Percentiles rank a stretch among this genome's conserved stretches.
phyloP scores from a whole-genome alignment of 2,329 filamentous ascomycete species.

The Rutstroemia sp. region DNA sequence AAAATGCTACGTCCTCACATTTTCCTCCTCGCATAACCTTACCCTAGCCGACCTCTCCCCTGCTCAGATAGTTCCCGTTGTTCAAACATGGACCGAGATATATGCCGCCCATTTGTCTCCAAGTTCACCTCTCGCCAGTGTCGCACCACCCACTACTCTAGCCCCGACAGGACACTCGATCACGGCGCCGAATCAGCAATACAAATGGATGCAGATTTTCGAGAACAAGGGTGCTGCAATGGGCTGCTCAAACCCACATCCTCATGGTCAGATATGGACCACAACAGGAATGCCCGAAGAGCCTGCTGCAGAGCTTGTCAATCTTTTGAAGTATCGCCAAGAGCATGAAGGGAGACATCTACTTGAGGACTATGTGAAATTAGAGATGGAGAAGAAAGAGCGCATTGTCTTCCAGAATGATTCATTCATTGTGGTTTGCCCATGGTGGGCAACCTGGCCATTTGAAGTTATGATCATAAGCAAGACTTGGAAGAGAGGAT shows the following conservation, averaged over 20 bases:
- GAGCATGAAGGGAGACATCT: constrained; percentile 69
- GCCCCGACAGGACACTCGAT: constrained; percentile 34
- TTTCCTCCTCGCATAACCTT: constrained; percentile 82
- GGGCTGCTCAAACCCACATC: constrained; percentile 98
- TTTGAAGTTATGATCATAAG: constrained; percentile 90
- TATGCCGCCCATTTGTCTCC: constrained; percentile 76
- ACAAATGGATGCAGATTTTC: constrained; percentile 98
- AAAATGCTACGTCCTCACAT: constrained; percentile 95
- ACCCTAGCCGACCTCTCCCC: constrained; percentile 86
- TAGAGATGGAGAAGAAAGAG: constrained; percentile 77
- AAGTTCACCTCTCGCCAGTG: constrained; percentile 51
- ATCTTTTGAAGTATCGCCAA: constrained; percentile 70
- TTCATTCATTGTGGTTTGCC: constrained; percentile 78
- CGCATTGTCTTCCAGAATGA: constrained; percentile 84
- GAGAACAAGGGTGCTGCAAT: constrained; percentile 98
- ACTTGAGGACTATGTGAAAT: constrained; percentile 70
- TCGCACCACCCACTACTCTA: constrained; percentile 36
- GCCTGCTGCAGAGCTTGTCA: constrained; percentile 67
- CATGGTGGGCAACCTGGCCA: constrained; percentile 98
- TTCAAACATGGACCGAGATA: constrained; percentile 86
- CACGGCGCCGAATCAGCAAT: constrained; percentile 60
- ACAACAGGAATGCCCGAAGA: constrained; percentile 89
- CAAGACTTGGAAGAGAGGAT: constrained; percentile 73
- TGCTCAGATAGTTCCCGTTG: constrained; percentile 68
- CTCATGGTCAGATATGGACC: constrained; percentile 95